These are phyloP conservation scores for Yarrowia sp. DNA, from an alignment of 805 yeast genomes.

Conservation along the genomic window DNA sequence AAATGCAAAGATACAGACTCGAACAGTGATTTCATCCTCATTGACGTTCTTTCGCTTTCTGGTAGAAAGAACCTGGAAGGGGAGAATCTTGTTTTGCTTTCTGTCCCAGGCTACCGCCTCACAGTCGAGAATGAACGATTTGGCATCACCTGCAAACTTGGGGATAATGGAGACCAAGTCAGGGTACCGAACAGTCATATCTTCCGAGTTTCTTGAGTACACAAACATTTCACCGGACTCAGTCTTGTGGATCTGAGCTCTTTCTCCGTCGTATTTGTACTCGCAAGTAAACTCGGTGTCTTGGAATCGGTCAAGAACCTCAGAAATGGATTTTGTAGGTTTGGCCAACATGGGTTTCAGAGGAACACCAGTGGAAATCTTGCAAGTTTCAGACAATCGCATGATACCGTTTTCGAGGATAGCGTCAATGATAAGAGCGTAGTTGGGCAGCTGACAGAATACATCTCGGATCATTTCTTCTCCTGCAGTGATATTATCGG, in stretches of 20 bases:
- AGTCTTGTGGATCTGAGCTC: slow-evolving; percentile 90
- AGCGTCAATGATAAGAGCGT: slow-evolving; percentile 74
- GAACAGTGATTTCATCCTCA: slow-evolving; percentile 84
- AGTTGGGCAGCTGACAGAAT: slow-evolving; percentile 88
- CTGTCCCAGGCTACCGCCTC: slow-evolving; percentile 99
- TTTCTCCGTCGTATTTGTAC: slow-evolving; percentile 96
- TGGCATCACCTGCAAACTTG: slow-evolving; percentile 53
- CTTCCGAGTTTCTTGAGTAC: slow-evolving; percentile 94
- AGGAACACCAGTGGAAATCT: slow-evolving; percentile 89
- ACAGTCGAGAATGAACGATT: slow-evolving; percentile 82
- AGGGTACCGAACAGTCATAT: slow-evolving; percentile 95
- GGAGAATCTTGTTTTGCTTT: slow-evolving; percentile 76
- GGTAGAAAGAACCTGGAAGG: slow-evolving; percentile 91
- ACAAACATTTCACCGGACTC: slow-evolving; percentile 69
- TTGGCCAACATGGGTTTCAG: slow-evolving; percentile 98
- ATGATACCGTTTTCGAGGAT: slow-evolving; percentile 72
- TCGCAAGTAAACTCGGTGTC: slow-evolving; percentile 91
- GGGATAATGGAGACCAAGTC: slow-evolving; percentile 77
- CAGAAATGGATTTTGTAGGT: slow-evolving; percentile 93
- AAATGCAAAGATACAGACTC: slow-evolving; percentile 91
- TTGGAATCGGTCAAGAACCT: slow-evolving; percentile 86
- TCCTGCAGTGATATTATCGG: slow-evolving; percentile 63
- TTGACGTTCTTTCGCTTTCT: slow-evolving; percentile 94
- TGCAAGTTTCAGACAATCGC: slow-evolving; percentile 69
- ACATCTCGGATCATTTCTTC: slow-evolving; percentile 85